Evolutionary conservation across 2,329 filamentous ascomycete genomes (phyloP).

Genomic region (Exophiala mesophila): DNA sequence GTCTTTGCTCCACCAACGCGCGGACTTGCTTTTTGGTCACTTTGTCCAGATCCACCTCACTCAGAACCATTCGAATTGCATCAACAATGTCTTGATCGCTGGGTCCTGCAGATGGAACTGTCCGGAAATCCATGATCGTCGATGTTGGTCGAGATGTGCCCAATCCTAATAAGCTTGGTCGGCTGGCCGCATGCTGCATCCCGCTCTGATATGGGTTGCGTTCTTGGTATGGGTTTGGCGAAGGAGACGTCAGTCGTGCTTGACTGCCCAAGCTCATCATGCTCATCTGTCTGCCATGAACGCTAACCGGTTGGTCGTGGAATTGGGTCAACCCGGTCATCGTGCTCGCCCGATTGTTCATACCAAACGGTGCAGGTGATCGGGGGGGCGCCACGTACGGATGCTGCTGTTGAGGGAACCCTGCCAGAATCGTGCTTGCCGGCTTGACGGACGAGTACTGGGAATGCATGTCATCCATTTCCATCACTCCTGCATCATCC

Average conservation of each 20-base stretch:
- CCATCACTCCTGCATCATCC: constrained; percentile 64
- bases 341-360: constrained; percentile 62
- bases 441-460: constrained; percentile 90
- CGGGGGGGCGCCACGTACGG: constrained; percentile 73
- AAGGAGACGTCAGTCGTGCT: constrained; percentile 17
- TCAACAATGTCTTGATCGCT: constrained; percentile 77
- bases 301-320: constrained; percentile 52
- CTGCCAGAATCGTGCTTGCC: constrained; percentile 78
- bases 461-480: constrained; percentile 98
- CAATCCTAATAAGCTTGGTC: constrained; percentile 40
- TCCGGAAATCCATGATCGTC: constrained; percentile 55
- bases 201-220: constrained; percentile 32
- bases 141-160: constrained; percentile 48
- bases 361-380: constrained; percentile 67
- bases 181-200: constrained; percentile 35
- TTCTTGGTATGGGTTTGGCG: constrained; percentile 38
- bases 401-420: constrained; percentile 62
- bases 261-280: constrained; percentile 52
- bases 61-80: constrained; percentile 74
- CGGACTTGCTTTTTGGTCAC: constrained; percentile 97
- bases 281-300: constrained; percentile 53
- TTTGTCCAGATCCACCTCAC: constrained; percentile 89
- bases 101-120: constrained; percentile 54
- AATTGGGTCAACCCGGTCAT: constrained; percentile 62
- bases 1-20: constrained; percentile 83